These are phyloP conservation scores for Infundibulicybe gibba DNA, from an alignment of 768 basidiomycete genomes.

Conservation along the genomic window DNA sequence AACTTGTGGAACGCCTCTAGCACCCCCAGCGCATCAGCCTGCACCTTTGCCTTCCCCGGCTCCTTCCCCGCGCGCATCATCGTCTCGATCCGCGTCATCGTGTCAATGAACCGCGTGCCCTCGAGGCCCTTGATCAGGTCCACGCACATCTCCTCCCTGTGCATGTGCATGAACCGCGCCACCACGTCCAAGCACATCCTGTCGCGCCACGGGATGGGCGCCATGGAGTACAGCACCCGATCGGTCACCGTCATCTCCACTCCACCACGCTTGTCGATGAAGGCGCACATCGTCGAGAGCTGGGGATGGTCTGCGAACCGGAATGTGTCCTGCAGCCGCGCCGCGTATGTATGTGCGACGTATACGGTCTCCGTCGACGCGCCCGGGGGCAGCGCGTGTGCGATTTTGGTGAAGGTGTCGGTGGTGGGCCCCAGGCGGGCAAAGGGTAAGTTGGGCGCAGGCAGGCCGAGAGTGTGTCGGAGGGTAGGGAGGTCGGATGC, in stretches of 20 bases:
- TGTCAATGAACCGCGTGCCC: slow-evolving; percentile 31
- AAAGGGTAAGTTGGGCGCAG: slow-evolving; percentile 44
- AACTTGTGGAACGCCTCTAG: slow-evolving; percentile 79
- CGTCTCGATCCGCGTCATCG: slow-evolving; percentile 37
- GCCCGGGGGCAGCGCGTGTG: slow-evolving; percentile 37
- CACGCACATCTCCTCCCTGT: slow-evolving; percentile 36
- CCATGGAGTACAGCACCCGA: slow-evolving; percentile 39
- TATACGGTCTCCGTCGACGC: slow-evolving; percentile 38
- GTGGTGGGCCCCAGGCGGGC: slow-evolving; percentile 40
- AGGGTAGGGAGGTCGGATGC: slow-evolving; percentile 61
- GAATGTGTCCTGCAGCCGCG: slow-evolving; percentile 38
- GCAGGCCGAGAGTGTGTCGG: slow-evolving; percentile 45
- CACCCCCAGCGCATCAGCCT: slow-evolving; percentile 10
- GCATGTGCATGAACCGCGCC: slow-evolving; percentile 36
- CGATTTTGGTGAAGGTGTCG: slow-evolving; percentile 12
- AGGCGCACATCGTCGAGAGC: slow-evolving; percentile 26
- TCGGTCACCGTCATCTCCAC: slow-evolving; percentile 39
- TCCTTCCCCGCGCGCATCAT: slow-evolving; percentile 19
- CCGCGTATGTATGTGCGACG: slow-evolving; percentile 46
- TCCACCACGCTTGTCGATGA: slow-evolving; percentile 35
- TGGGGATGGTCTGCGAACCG: slow-evolving; percentile 24
- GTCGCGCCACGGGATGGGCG: slow-evolving; percentile 56
- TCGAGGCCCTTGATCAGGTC: slow-evolving; percentile 33
- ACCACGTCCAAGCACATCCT: slow-evolving; percentile 25
- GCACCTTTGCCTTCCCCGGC: slow-evolving; percentile 4